A percentile compares a stretch with the other conserved stretches of the same genome.
Evolutionary conservation across 441 rosid species (phyloP).

Genomic region (Viola pubescens): DNA sequence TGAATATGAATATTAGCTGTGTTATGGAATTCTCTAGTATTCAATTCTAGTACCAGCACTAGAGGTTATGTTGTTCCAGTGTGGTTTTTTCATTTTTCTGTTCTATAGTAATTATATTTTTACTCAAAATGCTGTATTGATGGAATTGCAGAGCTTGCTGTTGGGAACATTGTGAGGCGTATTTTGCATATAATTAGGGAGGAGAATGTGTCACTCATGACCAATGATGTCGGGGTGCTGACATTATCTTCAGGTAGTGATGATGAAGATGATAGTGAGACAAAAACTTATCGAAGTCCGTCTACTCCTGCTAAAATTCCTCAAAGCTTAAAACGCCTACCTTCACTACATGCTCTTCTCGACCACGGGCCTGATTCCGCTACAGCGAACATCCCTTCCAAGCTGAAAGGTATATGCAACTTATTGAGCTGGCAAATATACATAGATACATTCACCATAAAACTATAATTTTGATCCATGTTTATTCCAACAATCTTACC

Average conservation of each 20-base stretch:
- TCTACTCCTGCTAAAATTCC: constrained; percentile 3
- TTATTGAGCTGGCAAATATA: too few relatives aligned
- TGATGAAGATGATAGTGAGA: constrained; percentile 37
- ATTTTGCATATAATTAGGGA: constrained; percentile 75
- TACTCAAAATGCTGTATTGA: not conserved
- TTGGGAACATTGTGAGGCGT: constrained; percentile 70
- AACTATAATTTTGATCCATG: too few relatives aligned
- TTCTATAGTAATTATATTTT: not conserved
- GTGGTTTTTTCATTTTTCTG: too few relatives aligned
- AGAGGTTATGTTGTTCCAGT: not conserved
- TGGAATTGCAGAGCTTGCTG: constrained; percentile 64
- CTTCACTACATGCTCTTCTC: constrained; percentile 17
- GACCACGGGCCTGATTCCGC: constrained; percentile 11
- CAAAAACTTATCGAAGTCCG: constrained; percentile 15
- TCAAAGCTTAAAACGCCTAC: constrained; percentile 1
- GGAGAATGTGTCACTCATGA: constrained; percentile 55
- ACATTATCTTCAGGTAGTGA: constrained; percentile 34
- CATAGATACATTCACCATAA: too few relatives aligned
- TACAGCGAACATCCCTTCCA: constrained; percentile 42
- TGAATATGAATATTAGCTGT: too few relatives aligned
- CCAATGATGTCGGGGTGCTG: constrained; percentile 49
- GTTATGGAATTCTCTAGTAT: too few relatives aligned
- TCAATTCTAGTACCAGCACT: too few relatives aligned
- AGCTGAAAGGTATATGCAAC: constrained; percentile 58
- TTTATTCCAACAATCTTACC: too few relatives aligned